Base-by-base conservation (phyloP, 2,329 filamentous ascomycete genomes). In the Raffaelea albimanens region DNA sequence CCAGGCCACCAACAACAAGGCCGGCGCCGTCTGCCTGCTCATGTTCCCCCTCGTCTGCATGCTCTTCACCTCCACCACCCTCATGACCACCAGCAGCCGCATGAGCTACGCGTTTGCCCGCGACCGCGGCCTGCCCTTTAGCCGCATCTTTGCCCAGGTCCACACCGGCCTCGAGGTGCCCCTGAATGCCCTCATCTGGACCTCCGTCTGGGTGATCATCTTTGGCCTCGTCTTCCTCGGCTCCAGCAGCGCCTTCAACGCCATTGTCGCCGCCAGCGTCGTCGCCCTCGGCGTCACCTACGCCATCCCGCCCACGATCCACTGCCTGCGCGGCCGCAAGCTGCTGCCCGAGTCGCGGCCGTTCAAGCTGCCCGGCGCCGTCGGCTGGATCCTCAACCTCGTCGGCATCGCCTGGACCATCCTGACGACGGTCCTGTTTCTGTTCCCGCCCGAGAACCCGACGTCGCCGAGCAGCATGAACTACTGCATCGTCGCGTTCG, bases 401-500 rank as follows among this genome's bases (percentile, higher is more conserved):
- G 55, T 76, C 23, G 82, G 84, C 5, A 70, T 89, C 42, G 67
- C 67, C 0, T 89, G 83, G 63, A 76, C 82, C 1, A 65, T 78
- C 13, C 61, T 88, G n/a, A 88, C 84, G 0, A 87, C 83, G 0
- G 78, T 87, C 1, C 70, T 89, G 1, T 88, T 88, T 63, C 71
- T 87, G 19, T 87, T 88, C 63, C 85, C 85, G 3, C 84, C 85
- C 0, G 72, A 72, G 8, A 58, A 81, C 4, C 82, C 82, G 0
- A 80, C 83, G 2, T 79, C 78, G 0, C 70, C 73, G 0, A 76
- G 66, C 55, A 87, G 77, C 64, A 88, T 88, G 84, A 89, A 74
- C 57, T 74, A 75, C 55, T 69, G 65, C 40, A 58, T 74, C 21
- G 71, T 68, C 11, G 70, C 71, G 0, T 73, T 73, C 53, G 70